Evolutionary conservation across 129 eudicot genomes (phyloP), one percentile per base, ranked within the genome.

Genomic region (Lactuca saligna): DNA sequence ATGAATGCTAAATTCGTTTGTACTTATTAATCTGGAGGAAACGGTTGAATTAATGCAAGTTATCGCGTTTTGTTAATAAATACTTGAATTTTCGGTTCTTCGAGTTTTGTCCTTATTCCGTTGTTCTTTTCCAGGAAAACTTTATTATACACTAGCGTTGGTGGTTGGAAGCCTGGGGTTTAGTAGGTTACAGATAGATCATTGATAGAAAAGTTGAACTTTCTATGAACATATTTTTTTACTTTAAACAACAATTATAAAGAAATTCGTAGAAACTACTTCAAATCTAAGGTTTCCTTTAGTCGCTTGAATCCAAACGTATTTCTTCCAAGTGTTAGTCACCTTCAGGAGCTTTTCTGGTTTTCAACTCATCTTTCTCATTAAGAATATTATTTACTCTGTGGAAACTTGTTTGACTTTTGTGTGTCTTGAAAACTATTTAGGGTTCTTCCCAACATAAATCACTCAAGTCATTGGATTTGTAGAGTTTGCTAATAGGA

Each of bases 1-100:
- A 32, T 58, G 59, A 59, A 70, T 70, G 75, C 20, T 70, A 33
- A 46, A 42, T 33, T 9, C n/a, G 37, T 70, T 16, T 60, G 32
- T 17, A 48, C 29, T 71, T 15, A 33, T 65, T 6, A 64, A 31
- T 46, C 41, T 20, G 6, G 25, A 44, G 56, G 58, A 49, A 61
- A 48, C 42, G 25, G 60, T 12, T 71, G 51, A 71, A 17, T 60
- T 71, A 14, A 33, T 60, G 48, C 50, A 33, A 61, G 25, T 34
- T 60, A 15, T 70, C 33, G 48, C 2, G 57, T 55, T 69, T 55
- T 39, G 64, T 41, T 53, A 42, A 41, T 69, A n/a, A 69, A 54
- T 39, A 25, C 54, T 57, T 58, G 57, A 32, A 4, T 20, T 29
- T 65, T 38, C 17, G 55, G 3, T 20, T 35, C 61, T 55, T 39